phyloP scores from a whole-genome alignment of 345 rosid species.

The Cochlearia excelsa region DNA sequence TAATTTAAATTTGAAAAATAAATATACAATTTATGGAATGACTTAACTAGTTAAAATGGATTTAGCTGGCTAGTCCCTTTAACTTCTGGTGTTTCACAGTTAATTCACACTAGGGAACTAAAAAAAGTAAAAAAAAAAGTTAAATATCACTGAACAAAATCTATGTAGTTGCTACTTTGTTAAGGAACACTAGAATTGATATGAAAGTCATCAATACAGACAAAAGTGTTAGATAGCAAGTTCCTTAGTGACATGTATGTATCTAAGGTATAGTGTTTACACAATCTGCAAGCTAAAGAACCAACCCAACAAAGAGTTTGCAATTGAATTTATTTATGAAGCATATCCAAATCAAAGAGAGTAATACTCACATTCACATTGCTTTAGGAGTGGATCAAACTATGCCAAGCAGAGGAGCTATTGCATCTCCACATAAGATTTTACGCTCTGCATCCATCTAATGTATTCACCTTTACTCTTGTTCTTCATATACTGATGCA shows the following conservation, averaged over 20 bases:
- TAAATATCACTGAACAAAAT: conserved; percentile 1
- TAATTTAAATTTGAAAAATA: background rate
- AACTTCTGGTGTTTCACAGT: conserved; percentile 38
- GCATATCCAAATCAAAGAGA: background rate
- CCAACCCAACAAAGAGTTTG: background rate
- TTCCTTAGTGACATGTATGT: background rate
- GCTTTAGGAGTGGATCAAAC: conserved; percentile 5
- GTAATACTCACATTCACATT: conserved; percentile 22
- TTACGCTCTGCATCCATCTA: conserved; percentile 71
- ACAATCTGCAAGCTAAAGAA: conserved; percentile 4
- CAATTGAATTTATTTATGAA: conserved; percentile 13
- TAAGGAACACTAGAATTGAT: conserved; percentile 55
- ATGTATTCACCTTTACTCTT: conserved; percentile 64
- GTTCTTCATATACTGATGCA: conserved; percentile 73
- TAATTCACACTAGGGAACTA: conserved; percentile 13
- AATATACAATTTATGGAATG: background rate
- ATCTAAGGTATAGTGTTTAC: conserved; percentile 36
- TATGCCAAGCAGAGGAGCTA: conserved; percentile 23
- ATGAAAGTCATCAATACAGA: conserved; percentile 23
- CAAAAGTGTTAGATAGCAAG: conserved; percentile 20
- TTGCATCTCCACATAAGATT: conserved; percentile 58
- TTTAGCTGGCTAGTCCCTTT: conserved; percentile 61
- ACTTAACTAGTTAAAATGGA: conserved; percentile 24
- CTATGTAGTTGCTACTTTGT: conserved; percentile 43
- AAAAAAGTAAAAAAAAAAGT: background rate